phyloP scores from a whole-genome alignment of 2,329 filamentous ascomycete species.

The Xylaria sp. region DNA sequence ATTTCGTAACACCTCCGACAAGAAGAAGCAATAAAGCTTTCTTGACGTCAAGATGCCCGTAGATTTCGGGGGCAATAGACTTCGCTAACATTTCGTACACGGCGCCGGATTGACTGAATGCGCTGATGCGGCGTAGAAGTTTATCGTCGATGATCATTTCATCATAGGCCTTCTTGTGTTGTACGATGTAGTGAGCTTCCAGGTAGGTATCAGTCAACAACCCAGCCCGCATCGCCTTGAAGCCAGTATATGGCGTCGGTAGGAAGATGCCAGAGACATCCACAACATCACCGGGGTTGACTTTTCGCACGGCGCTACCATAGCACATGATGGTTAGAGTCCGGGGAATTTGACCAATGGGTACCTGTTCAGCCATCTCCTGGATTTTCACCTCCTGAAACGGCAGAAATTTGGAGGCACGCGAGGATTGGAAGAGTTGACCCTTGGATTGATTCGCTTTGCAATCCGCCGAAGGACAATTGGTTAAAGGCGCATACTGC shows the following conservation, averaged over 20 bases:
- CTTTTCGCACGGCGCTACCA: slow-evolving; percentile 83
- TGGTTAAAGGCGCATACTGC: slow-evolving; percentile 85
- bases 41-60: slow-evolving; percentile 95
- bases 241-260: slow-evolving; percentile 98
- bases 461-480: slow-evolving; percentile 92
- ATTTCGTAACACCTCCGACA: slow-evolving; percentile 95
- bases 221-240: slow-evolving; percentile 95
- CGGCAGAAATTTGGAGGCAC: slow-evolving; percentile 94
- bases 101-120: slow-evolving; percentile 85
- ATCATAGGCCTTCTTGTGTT: slow-evolving; percentile 98
- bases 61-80: slow-evolving; percentile 98
- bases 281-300: slow-evolving; percentile 94
- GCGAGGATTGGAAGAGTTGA: slow-evolving; percentile 91
- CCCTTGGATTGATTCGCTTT: slow-evolving; percentile 90
- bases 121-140: slow-evolving; percentile 84
- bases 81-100: slow-evolving; percentile 96
- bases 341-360: slow-evolving; percentile 95
- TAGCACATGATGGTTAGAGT: slow-evolving; percentile 91
- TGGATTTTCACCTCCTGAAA: slow-evolving; percentile 99
- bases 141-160: slow-evolving; percentile 86
- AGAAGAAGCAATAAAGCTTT: slow-evolving; percentile 95
- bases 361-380: slow-evolving; percentile 98
- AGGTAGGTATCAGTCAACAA: slow-evolving; percentile 97
- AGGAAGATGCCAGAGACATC: slow-evolving; percentile 96
- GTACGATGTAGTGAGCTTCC: slow-evolving; percentile 90